Evolutionary conservation across 495 filamentous ascomycete genomes (phyloP).

Genomic region (Penicillium goetzii): DNA sequence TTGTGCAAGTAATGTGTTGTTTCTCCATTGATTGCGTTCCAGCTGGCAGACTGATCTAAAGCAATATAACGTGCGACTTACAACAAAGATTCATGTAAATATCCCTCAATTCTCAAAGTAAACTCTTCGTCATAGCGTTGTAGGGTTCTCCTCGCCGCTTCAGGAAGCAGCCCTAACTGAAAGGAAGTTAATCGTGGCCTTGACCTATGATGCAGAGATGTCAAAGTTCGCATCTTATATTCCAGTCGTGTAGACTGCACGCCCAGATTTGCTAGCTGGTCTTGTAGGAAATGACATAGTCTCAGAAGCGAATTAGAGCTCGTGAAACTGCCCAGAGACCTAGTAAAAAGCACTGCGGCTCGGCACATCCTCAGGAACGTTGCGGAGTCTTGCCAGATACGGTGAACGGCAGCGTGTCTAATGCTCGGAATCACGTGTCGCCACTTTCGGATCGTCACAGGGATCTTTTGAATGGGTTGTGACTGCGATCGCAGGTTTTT

Average conservation of each 20-base stretch:
- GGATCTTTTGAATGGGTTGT: background rate
- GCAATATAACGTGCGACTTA: background rate
- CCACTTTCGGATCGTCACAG: background rate
- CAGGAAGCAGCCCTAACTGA: background rate
- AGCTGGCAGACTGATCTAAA: background rate
- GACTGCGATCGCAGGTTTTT: conserved; percentile 3
- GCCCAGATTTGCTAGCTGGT: conserved; percentile 1
- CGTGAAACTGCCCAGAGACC: conserved; percentile 1
- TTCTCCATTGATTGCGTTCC: background rate
- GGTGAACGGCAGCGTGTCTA: conserved; percentile 4
- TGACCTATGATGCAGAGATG: conserved; percentile 2
- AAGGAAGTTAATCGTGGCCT: background rate
- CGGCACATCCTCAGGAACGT: background rate
- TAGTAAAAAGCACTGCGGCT: conserved; percentile 3
- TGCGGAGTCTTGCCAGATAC: conserved; percentile 2
- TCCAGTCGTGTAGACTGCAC: background rate
- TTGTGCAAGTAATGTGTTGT: background rate
- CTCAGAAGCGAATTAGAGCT: conserved; percentile 2
- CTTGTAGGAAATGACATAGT: conserved; percentile 4
- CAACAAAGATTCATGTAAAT: conserved; percentile 4
- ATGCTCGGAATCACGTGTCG: conserved; percentile 3
- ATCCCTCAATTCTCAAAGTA: conserved; percentile 2
- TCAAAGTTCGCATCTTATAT: background rate
- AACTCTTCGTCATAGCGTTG: background rate
- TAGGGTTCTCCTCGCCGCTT: background rate